phyloP scores from a whole-genome alignment of 805 yeast genomes.

The Monosporozyma solicola region DNA sequence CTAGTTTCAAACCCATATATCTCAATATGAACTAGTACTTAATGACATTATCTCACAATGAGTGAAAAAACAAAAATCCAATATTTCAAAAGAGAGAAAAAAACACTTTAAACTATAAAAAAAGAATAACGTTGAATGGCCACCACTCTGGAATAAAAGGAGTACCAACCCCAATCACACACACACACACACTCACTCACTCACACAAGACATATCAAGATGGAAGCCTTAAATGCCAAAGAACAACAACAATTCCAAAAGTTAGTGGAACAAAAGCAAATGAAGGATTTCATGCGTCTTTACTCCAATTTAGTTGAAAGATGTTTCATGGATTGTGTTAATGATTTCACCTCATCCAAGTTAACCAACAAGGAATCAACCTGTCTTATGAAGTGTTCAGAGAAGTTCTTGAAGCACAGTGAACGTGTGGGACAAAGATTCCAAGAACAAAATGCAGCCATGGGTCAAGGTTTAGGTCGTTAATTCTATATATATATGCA shows the following conservation, averaged over 20 bases:
- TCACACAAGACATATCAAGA: constrained; percentile 27
- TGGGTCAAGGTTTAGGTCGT: constrained; percentile 60
- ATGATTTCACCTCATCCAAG: constrained; percentile 90
- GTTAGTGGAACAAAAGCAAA: constrained; percentile 92
- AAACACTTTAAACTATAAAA: neutral
- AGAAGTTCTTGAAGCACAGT: constrained; percentile 94
- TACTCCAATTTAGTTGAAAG: constrained; percentile 93
- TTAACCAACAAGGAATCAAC: constrained; percentile 76
- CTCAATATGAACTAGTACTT: neutral
- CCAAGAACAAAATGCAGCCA: constrained; percentile 89
- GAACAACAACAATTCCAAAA: constrained; percentile 97
- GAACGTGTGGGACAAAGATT: constrained; percentile 98
- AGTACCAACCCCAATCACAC: neutral
- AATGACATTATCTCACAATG: neutral
- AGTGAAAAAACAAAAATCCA: neutral
- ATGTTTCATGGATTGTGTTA: constrained; percentile 96
- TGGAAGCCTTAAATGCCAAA: constrained; percentile 91
- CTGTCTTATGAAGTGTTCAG: constrained; percentile 88
- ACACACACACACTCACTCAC: neutral
- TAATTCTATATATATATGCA: constrained; percentile 3
- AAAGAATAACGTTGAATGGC: neutral
- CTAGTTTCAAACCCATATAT: neutral
- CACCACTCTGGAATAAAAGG: neutral
- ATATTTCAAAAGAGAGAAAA: neutral
- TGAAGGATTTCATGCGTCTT: constrained; percentile 96